Evolutionary conservation across 176 grass and related monocot species (phyloP).

Genomic region (Miscanthus lutarioriparius): DNA sequence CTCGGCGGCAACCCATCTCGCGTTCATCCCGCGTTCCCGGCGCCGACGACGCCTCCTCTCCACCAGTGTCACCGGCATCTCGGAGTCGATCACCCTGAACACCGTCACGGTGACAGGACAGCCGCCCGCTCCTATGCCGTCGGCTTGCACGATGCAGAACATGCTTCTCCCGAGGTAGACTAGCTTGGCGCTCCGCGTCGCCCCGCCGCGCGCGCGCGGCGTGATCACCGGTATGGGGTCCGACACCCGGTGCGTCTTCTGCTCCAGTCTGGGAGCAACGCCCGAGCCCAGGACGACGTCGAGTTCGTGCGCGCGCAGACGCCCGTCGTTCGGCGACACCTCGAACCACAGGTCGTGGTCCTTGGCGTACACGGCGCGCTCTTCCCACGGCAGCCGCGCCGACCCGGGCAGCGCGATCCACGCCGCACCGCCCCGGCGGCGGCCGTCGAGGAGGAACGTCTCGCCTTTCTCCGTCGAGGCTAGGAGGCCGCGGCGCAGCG

Average conservation of each 20-base stretch:
- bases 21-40: not conserved
- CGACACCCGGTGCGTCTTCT: not conserved
- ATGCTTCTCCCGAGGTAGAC: not conserved
- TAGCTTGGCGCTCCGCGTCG: not conserved
- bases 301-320: constrained; percentile 8
- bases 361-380: constrained; percentile 20
- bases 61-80: not conserved
- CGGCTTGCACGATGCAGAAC: not conserved
- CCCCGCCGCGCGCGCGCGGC: not conserved
- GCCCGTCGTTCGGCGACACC: not conserved
- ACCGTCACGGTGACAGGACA: not conserved
- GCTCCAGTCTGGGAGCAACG: not conserved
- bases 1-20: constrained; percentile 1
- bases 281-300: not conserved
- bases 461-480: not conserved
- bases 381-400: not conserved
- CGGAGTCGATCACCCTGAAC: constrained; percentile 25
- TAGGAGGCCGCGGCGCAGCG: not conserved
- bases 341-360: constrained; percentile 16
- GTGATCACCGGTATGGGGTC: constrained; percentile 18
- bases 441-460: not conserved
- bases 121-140: not conserved
- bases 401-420: constrained; percentile 8
- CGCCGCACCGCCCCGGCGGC: not conserved
- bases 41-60: not conserved